phyloP scores from a whole-genome alignment of 345 rosid species.

The Kernera saxatilis region DNA sequence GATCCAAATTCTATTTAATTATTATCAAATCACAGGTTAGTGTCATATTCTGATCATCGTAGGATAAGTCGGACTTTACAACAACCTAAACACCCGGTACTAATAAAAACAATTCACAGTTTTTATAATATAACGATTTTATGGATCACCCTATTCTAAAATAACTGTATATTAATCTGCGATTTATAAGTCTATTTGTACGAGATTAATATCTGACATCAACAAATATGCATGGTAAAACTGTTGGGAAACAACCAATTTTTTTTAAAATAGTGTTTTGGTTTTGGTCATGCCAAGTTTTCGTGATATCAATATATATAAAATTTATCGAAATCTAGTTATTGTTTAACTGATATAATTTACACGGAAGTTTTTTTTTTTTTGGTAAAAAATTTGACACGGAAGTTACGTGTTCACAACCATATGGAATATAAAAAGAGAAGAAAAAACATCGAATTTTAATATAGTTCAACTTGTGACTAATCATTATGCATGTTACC shows the following conservation, averaged over 20 bases:
- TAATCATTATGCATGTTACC: slow-evolving; percentile 33
- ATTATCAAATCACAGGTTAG: background rate
- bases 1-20: background rate
- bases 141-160: background rate
- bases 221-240: slow-evolving; percentile 10
- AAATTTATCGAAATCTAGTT: background rate
- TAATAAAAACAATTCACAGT: no score
- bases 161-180: background rate
- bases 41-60: no score
- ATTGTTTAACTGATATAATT: background rate
- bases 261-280: background rate
- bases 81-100: no score
- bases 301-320: background rate
- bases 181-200: background rate
- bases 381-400: no score
- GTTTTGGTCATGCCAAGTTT: background rate
- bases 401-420: slow-evolving; percentile 9
- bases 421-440: background rate
- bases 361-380: background rate
- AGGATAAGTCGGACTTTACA: no score
- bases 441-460: slow-evolving; percentile 12
- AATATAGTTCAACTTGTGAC: slow-evolving; percentile 31
- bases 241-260: background rate
- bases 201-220: background rate
- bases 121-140: background rate